Evolutionary conservation across 352 stramenopile genomes (phyloP).

Genomic region (Phytophthora boehmeriae): DNA sequence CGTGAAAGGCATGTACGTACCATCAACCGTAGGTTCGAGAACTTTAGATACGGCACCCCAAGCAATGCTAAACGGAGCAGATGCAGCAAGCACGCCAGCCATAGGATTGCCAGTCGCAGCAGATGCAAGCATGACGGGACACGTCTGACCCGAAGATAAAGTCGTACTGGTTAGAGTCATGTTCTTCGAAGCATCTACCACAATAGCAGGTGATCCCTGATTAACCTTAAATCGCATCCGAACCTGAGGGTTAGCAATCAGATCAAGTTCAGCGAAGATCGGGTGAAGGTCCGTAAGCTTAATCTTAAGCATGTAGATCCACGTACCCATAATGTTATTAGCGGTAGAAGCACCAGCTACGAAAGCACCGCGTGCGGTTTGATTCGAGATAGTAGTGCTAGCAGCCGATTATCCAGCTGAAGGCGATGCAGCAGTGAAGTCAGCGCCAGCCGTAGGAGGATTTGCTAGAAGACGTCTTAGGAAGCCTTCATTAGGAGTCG

Average conservation of each 20-base stretch:
- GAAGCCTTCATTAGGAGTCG: constrained; percentile 7
- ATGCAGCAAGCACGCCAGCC: constrained; percentile 1
- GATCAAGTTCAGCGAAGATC: not conserved
- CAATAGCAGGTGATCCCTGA: constrained; percentile 2
- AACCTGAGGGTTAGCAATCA: not conserved
- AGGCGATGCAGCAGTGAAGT: not conserved
- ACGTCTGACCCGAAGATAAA: not conserved
- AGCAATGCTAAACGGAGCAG: constrained; percentile 1
- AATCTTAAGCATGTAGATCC: not conserved
- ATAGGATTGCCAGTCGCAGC: not conserved
- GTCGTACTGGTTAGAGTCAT: constrained; percentile 9
- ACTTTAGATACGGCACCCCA: constrained; percentile 10
- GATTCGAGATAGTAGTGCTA: constrained; percentile 8
- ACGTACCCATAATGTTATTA: not conserved
- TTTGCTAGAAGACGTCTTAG: not conserved
- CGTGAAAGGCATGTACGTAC: constrained; percentile 11
- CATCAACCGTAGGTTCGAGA: constrained; percentile 13
- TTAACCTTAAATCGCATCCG: not conserved
- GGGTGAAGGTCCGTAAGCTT: not conserved
- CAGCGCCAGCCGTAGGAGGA: not conserved
- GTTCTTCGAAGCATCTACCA: not conserved
- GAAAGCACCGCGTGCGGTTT: constrained; percentile 1
- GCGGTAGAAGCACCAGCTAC: constrained; percentile 8
- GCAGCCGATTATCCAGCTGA: not conserved
- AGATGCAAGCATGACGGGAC: constrained; percentile 6